Evolutionary conservation across 179 eudicot genomes (phyloP), one percentile per base, ranked within the genome.

Genomic region (Spergularia azorica): DNA sequence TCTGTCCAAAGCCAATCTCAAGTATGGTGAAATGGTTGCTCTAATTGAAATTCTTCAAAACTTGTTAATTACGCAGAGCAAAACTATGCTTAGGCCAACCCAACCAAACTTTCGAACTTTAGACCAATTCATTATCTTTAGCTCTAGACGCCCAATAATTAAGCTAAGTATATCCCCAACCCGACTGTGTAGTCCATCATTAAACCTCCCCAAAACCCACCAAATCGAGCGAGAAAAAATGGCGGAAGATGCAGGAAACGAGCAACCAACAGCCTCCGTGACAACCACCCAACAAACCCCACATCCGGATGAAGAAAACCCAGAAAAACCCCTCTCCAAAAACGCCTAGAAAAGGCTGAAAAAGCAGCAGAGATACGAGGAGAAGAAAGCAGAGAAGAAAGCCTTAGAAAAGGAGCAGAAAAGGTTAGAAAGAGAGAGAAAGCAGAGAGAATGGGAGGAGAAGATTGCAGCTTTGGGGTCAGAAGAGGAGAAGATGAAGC

Each of bases 401-500:
- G 92, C 89, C 0, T 38, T 67, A n/a, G 67, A 26, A 61, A 91
- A 91, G 61, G 92, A 88, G 83, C 90, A 87, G 39, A 92, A 85
- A 85, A 72, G 56, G 81, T 80, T 21, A 32, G 90, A 90, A 55
- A 84, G 73, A 10, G 93, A 89, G 86, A 73, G 89, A 65, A 94
- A 89, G 80, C 83, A 84, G 56, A 87, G 75, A 71, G 97, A 94
- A 79, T 94, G 97, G 98, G 90, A 86, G 32, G 88, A 88, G 46
- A 87, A 68, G 86, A 83, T 94, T 6, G 78, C 88, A 2, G 54
- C 9, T 18, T 38, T 87, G 11, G 76, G 79, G 3, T 71, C 88
- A 9, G 96, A 92, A 32, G 93, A 92, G 81, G 97, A 94, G 73
- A 91, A 77, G 77, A 36, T 69, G 56, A 81, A 84, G 81, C 72